Evolutionary conservation across 2,329 filamentous ascomycete genomes (phyloP).

Genomic region (Botrytis galanthina): DNA sequence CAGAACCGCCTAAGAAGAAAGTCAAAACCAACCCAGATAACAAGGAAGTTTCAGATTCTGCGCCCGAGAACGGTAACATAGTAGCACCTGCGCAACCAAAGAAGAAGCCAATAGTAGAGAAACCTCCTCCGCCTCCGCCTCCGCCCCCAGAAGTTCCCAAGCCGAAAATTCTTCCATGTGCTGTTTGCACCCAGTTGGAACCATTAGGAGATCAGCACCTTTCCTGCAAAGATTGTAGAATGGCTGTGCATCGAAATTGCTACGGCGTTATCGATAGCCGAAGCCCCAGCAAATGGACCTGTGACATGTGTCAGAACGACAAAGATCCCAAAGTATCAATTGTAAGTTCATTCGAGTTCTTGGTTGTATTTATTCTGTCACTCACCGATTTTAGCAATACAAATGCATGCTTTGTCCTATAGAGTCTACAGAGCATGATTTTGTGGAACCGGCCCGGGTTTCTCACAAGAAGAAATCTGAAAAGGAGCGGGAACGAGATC

Average conservation of each 20-base stretch:
- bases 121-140: slow-evolving; percentile 62
- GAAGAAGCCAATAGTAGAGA: slow-evolving; percentile 51
- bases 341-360: slow-evolving; percentile 49
- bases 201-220: slow-evolving; percentile 69
- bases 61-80: slow-evolving; percentile 44
- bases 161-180: slow-evolving; percentile 76
- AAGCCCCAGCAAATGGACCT: slow-evolving; percentile 78
- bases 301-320: slow-evolving; percentile 94
- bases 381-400: slow-evolving; percentile 60
- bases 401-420: slow-evolving; percentile 91
- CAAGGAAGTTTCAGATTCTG: slow-evolving; percentile 48
- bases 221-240: slow-evolving; percentile 80
- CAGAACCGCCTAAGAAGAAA: slow-evolving; percentile 64
- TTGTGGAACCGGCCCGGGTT: slow-evolving; percentile 77
- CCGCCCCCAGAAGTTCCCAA: slow-evolving; percentile 74
- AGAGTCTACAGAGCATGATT: slow-evolving; percentile 75
- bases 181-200: slow-evolving; percentile 75
- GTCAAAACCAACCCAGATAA: slow-evolving; percentile 52
- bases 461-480: slow-evolving; percentile 88
- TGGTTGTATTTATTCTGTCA: slow-evolving; percentile 29
- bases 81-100: slow-evolving; percentile 41
- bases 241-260: slow-evolving; percentile 88
- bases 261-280: slow-evolving; percentile 76
- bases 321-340: slow-evolving; percentile 91
- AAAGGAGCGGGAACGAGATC: slow-evolving; percentile 85